Evolutionary conservation across 1,284 basidiomycete genomes (phyloP).

Genomic region (Anthracocystis walkeri): DNA sequence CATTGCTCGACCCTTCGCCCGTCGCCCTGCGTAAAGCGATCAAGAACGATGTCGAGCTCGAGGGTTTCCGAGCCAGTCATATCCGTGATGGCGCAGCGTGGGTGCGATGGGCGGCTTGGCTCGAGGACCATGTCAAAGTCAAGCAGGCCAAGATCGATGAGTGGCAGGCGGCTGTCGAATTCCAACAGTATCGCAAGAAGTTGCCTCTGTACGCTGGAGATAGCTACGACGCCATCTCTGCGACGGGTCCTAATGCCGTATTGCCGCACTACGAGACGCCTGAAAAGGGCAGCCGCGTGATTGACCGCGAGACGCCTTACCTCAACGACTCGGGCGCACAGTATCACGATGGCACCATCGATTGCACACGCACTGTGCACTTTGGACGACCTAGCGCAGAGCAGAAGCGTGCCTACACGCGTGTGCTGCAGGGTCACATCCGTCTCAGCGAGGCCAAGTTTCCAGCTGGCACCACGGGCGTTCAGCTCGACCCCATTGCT

Average conservation of each 20-base stretch:
- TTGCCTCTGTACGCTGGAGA: constrained; percentile 60
- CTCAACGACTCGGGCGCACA: constrained; percentile 65
- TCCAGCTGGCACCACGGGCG: constrained; percentile 63
- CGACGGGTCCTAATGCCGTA: constrained; percentile 62
- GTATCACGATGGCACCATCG: constrained; percentile 67
- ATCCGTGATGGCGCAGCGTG: constrained; percentile 65
- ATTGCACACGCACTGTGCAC: constrained; percentile 65
- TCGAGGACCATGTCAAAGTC: constrained; percentile 59
- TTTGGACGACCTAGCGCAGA: constrained; percentile 62
- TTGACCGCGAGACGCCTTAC: constrained; percentile 61
- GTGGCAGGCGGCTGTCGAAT: constrained; percentile 55
- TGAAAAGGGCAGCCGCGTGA: constrained; percentile 46
- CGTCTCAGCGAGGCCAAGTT: constrained; percentile 55
- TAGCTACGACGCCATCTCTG: constrained; percentile 66
- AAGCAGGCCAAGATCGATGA: constrained; percentile 51
- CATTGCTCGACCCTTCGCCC: constrained; percentile 37
- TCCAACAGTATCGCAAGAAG: constrained; percentile 45
- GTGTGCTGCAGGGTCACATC: constrained; percentile 65
- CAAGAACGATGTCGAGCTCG: constrained; percentile 64
- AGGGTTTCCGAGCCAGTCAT: constrained; percentile 60
- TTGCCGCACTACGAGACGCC: constrained; percentile 68
- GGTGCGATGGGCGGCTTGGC: constrained; percentile 67
- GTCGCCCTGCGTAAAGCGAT: constrained; percentile 61
- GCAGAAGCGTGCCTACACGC: constrained; percentile 65
- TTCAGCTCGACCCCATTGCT: constrained; percentile 60